Evolutionary conservation across 805 yeast genomes (phyloP).

Genomic region (Candida alai): DNA sequence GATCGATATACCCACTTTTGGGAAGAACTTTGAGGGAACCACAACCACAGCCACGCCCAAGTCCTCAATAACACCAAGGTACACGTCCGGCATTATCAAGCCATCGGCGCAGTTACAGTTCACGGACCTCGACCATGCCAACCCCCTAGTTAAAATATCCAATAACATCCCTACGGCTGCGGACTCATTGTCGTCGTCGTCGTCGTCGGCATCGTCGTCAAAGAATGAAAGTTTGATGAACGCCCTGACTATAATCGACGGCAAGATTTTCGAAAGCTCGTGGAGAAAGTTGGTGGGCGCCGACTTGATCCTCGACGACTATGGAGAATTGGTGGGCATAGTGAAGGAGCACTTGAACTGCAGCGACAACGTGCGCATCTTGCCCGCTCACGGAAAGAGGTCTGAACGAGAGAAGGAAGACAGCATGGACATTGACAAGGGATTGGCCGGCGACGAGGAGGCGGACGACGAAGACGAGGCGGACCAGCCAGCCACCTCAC

Average conservation of each 20-base stretch:
- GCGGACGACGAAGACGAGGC: not conserved
- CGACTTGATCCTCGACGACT: slow-evolving; percentile 45
- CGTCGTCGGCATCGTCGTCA: not conserved
- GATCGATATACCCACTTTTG: slow-evolving; percentile 27
- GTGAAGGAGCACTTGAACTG: slow-evolving; percentile 37
- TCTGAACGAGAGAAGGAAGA: slow-evolving; percentile 17
- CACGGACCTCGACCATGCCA: slow-evolving; percentile 27
- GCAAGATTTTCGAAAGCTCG: slow-evolving; percentile 60
- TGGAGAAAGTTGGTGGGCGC: slow-evolving; percentile 84
- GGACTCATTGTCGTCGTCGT: not conserved
- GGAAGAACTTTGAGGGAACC: slow-evolving; percentile 8
- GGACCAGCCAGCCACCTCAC: not conserved
- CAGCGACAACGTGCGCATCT: slow-evolving; percentile 23
- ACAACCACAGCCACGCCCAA: slow-evolving; percentile 3
- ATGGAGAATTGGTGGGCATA: slow-evolving; percentile 38
- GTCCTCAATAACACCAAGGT: slow-evolving; percentile 4
- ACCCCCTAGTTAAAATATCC: slow-evolving; percentile 35
- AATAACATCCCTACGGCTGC: slow-evolving; percentile 18
- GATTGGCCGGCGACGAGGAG: slow-evolving; percentile 14
- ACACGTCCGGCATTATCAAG: slow-evolving; percentile 25
- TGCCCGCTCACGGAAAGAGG: slow-evolving; percentile 17
- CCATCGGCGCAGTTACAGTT: slow-evolving; percentile 41
- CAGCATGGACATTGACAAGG: slow-evolving; percentile 12
- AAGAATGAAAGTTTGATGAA: slow-evolving; percentile 19
- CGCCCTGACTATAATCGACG: slow-evolving; percentile 33